A percentile compares a stretch with the other conserved stretches of the same genome.
Evolutionary conservation across 768 basidiomycete species (phyloP).

Genomic region (Boletus rufocinnamomeus): DNA sequence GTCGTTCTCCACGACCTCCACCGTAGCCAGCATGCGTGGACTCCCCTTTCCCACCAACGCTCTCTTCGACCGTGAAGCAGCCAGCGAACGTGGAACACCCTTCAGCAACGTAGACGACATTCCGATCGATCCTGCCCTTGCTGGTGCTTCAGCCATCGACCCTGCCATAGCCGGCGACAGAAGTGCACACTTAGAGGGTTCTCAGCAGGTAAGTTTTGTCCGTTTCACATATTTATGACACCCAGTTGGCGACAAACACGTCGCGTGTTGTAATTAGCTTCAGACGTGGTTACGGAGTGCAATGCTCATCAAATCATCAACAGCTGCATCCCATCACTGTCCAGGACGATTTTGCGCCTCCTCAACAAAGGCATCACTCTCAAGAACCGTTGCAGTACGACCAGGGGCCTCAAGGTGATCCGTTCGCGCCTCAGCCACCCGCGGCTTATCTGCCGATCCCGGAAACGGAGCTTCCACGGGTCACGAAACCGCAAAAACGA

Average conservation of each 20-base stretch:
- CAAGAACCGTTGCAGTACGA: conserved; percentile 54
- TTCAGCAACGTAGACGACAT: conserved; percentile 62
- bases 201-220: conserved; percentile 41
- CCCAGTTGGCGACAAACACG: conserved; percentile 50
- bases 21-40: conserved; percentile 51
- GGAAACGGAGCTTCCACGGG: conserved; percentile 43
- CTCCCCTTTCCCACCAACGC: conserved; percentile 50
- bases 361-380: conserved; percentile 26
- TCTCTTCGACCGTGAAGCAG: conserved; percentile 53
- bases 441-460: conserved; percentile 53
- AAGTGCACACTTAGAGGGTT: conserved; percentile 14
- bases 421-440: conserved; percentile 69
- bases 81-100: conserved; percentile 62
- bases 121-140: conserved; percentile 81
- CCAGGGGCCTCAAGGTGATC: conserved; percentile 80
- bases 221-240: conserved; percentile 20
- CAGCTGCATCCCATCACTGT: conserved; percentile 31
- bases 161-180: conserved; percentile 45
- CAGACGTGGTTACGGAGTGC: conserved; percentile 21
- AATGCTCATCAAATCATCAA: conserved; percentile 22
- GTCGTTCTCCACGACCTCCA: conserved; percentile 16
- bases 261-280: conserved; percentile 61
- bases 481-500: conserved; percentile 48
- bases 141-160: conserved; percentile 49
- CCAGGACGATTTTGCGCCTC: conserved; percentile 31